Evolutionary conservation across 805 yeast species (phyloP).

Genomic region (Teunomyces cretensis): DNA sequence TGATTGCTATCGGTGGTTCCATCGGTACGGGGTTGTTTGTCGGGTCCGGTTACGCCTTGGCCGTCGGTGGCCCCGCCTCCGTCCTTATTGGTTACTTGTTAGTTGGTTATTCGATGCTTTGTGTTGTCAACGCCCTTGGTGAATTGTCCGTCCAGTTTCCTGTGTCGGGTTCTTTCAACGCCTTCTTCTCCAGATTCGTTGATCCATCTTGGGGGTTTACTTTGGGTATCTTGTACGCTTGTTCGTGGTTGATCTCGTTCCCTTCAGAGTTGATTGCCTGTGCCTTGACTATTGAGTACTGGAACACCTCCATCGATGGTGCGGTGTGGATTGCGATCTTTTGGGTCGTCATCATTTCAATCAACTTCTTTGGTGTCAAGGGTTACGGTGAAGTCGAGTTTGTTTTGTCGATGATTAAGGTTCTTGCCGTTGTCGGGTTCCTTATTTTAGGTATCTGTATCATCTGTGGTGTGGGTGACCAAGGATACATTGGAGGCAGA

Average conservation of each 20-base stretch:
- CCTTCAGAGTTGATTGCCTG: slow-evolving; percentile 36
- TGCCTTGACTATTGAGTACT: slow-evolving; percentile 34
- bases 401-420: slow-evolving; percentile 24
- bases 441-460: slow-evolving; percentile 30
- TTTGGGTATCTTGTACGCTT: slow-evolving; percentile 47
- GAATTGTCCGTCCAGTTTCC: slow-evolving; percentile 55
- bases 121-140: slow-evolving; percentile 43
- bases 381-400: slow-evolving; percentile 33
- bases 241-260: slow-evolving; percentile 33
- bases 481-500: slow-evolving; percentile 19
- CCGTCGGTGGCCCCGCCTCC: slow-evolving; percentile 32
- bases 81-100: slow-evolving; percentile 27
- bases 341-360: slow-evolving; percentile 29
- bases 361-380: slow-evolving; percentile 38
- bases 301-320: slow-evolving; percentile 32
- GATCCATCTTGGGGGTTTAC: slow-evolving; percentile 59
- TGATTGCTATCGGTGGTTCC: slow-evolving; percentile 83
- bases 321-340: slow-evolving; percentile 40
- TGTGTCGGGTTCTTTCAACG: slow-evolving; percentile 52
- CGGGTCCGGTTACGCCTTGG: slow-evolving; percentile 44
- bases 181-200: slow-evolving; percentile 50
- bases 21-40: slow-evolving; percentile 73
- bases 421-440: slow-evolving; percentile 28
- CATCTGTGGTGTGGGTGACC: slow-evolving; percentile 30
- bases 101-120: slow-evolving; percentile 21